Percentiles rank a stretch among this genome's conserved stretches.
Conservation (phyloP, 371 early-diverging fungal genomes). For the Mortierella sp. region DNA sequence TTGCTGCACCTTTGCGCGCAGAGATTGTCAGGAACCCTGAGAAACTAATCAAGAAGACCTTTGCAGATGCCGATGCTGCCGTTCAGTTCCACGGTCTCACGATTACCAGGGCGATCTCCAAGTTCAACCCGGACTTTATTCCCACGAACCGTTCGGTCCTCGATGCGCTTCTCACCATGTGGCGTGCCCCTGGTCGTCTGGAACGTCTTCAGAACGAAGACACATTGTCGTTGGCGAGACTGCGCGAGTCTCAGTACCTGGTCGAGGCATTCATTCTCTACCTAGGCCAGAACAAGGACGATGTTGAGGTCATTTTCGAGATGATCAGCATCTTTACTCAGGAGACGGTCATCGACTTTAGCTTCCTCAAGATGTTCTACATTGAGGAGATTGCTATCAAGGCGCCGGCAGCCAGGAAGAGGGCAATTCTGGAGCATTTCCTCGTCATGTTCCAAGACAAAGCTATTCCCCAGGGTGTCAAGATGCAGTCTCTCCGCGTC, state of each 20-base stretch:
- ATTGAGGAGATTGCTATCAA: constrained; percentile 76
- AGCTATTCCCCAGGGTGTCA: constrained; percentile 62
- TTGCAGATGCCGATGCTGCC: constrained; percentile 53
- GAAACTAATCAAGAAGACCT: constrained; percentile 71
- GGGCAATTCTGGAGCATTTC: constrained; percentile 77
- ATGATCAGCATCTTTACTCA: constrained; percentile 82
- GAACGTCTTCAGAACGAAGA: constrained; percentile 69
- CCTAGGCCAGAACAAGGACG: constrained; percentile 69
- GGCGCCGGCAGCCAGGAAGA: constrained; percentile 69
- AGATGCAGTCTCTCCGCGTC: constrained; percentile 78
- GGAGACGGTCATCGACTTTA: constrained; percentile 78
- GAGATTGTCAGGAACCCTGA: constrained; percentile 74
- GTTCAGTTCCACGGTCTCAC: constrained; percentile 74
- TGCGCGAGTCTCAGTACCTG: constrained; percentile 70
- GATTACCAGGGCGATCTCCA: constrained; percentile 73
- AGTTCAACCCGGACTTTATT: constrained; percentile 65
- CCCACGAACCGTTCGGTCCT: constrained; percentile 54
- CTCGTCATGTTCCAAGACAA: constrained; percentile 69
- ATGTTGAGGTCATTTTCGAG: constrained; percentile 82
- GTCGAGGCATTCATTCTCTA: constrained; percentile 82
- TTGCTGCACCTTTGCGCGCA: constrained; percentile 76
- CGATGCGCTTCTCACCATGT: constrained; percentile 67
- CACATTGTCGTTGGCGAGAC: constrained; percentile 61
- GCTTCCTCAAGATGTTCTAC: constrained; percentile 79
- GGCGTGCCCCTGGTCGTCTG: constrained; percentile 68